Evolutionary conservation across 352 stramenopile genomes (phyloP).

Genomic region (Phytophthora tubulina): DNA sequence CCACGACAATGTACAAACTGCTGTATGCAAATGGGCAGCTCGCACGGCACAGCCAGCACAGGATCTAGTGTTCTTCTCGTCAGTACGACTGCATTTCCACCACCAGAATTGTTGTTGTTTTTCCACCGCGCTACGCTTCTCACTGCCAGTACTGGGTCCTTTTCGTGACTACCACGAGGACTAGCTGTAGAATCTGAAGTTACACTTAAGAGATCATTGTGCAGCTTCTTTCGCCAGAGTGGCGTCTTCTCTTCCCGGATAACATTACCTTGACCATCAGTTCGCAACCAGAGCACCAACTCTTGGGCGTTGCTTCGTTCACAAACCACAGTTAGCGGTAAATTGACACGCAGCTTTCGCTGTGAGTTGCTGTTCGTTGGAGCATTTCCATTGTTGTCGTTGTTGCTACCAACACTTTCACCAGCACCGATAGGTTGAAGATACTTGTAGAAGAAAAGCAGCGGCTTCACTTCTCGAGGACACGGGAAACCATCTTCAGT

Average conservation of each 20-base stretch:
- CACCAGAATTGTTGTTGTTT: conserved; percentile 34
- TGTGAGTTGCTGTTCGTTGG: conserved; percentile 8
- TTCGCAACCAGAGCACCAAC: conserved; percentile 67
- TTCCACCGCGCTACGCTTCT: conserved; percentile 69
- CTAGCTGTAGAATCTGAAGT: neutral
- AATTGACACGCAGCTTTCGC: conserved; percentile 60
- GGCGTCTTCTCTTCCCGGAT: conserved; percentile 56
- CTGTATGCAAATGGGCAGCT: conserved; percentile 73
- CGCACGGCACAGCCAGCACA: conserved; percentile 61
- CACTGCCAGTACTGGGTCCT: conserved; percentile 62
- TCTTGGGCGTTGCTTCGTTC: conserved; percentile 65
- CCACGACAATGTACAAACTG: conserved; percentile 79
- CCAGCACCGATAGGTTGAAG: conserved; percentile 62
- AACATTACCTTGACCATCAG: conserved; percentile 57
- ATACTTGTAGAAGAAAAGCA: conserved; percentile 89
- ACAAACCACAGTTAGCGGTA: conserved; percentile 72
- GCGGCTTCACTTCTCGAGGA: conserved; percentile 53
- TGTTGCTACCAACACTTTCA: neutral
- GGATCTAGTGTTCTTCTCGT: conserved; percentile 65
- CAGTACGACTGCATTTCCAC: conserved; percentile 70
- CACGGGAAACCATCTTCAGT: conserved; percentile 21
- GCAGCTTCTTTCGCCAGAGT: conserved; percentile 71
- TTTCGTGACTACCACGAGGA: conserved; percentile 17
- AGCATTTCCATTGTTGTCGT: conserved; percentile 1
- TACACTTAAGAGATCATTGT: conserved; percentile 45